Evolutionary conservation across 352 stramenopile genomes (phyloP), one percentile per base, ranked within the genome.

Genomic region (Pythium scleroteichum): DNA sequence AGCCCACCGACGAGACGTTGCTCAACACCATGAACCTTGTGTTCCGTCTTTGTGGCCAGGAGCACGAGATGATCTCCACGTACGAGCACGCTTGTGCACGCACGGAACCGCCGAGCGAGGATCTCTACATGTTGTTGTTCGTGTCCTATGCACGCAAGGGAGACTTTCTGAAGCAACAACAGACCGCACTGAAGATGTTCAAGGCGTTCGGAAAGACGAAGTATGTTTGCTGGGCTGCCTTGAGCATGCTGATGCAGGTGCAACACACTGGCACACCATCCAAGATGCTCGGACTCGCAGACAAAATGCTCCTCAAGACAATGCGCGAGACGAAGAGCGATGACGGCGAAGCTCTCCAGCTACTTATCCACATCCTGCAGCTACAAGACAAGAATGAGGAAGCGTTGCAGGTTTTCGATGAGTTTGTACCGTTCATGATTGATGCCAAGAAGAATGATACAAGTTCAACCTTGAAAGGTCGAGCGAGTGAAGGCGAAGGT

Each of bases 131-230:
- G 64, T 76, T 76, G 73, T 73, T 93, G 20, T 95, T 95, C 57
- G 71, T 82, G 52, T 71, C 69, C 16, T 95, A 93, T 56, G 78
- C 70, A 33, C 72, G 79, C 9, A 69, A 78, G 32, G 72, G 81
- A 4, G 78, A 76, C 48, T 90, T 90, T 50, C 78, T 92, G 58
- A 91, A 95, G 73, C 85, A 95, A 65, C 85, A 95, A 71, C 85
- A 95, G 59, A 92, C 84, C 16, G 85, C 83, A 54, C 76, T 93
- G 58, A 93, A 93, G 64, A 90, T 95, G 79, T 91, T 86, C 65
- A 92, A 92, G 66, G 65, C 76, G 1, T 93, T 93, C 49, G 67
- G 62, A 26, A 87, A 78, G 24, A 64, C 79, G 32, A 90, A 89
- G 64, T 91, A 90, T 69, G 72, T 95, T 46, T 90, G 82, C 68